Evolutionary conservation across 2,329 filamentous ascomycete species (phyloP), one percentile per base, ranked within the genome.

Genomic region (Dryadomyces quercus-mongolicae): DNA sequence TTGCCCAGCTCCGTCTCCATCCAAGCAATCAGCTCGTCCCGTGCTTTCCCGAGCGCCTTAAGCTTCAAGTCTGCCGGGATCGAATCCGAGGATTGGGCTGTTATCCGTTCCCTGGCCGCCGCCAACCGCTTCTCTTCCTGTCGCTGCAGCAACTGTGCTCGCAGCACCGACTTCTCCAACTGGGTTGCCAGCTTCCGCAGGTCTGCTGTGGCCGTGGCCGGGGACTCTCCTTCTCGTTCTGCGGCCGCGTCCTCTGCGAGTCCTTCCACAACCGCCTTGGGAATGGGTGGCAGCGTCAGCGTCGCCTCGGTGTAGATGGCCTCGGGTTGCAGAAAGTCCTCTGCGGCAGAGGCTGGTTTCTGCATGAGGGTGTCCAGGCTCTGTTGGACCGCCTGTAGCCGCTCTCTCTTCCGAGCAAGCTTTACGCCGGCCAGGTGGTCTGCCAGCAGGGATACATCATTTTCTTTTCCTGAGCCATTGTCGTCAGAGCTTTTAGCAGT

Each of bases 21-120:
- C 82, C 82, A 85, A 55, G 67, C 71, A 56, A 85, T 84, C 51
- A 85, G 71, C 57, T 80, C 77, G 52, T 76, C 75, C 16, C 82
- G 73, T 12, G 81, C 78, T 8, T 68, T 68, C 45, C 72, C 74
- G 10, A 85, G 67, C 15, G 82, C 82, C 49, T 73, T 69, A 2
- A 81, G 59, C 57, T 75, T 78, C 16, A 69, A 65, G 60, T 15
- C 67, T 64, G 12, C 63, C 1, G 49, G n/a, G 5, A 12, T 38
- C 21, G 6, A 34, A 10, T 21, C 38, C 6, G 31, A 16, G 8
- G 18, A 70, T 9, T 20, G 40, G 18, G 10, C 49, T 66, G 6
- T 67, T 65, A 45, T 65, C 65, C 50, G 68, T 15, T 51, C 63
- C 56, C 69, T 74, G 20, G 75, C 69, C 43, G 74, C 74, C 1